Evolutionary conservation across 2,329 filamentous ascomycete genomes (phyloP).

Genomic region (Fusarium sp.): DNA sequence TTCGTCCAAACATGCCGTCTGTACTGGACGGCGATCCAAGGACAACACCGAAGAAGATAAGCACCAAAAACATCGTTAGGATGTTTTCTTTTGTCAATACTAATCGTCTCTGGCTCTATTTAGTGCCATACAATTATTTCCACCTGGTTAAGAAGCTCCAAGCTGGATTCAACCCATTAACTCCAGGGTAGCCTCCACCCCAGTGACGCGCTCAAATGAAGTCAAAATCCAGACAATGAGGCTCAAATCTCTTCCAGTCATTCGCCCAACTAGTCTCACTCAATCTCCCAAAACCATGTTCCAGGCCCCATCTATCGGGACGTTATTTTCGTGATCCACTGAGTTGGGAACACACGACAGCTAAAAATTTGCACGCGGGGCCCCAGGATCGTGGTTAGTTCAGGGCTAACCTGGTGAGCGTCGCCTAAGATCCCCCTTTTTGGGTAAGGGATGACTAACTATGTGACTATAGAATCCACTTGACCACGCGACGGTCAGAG

Average conservation of each 20-base stretch:
- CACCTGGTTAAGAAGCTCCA: too few species aligned
- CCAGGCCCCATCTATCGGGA: neutral
- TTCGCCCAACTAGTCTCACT: neutral
- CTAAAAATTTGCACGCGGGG: slow-evolving; percentile 24
- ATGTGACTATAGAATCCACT: slow-evolving; percentile 6
- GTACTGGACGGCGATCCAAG: too few species aligned
- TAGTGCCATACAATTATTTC: too few species aligned
- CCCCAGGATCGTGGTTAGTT: slow-evolving; percentile 19
- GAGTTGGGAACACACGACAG: slow-evolving; percentile 18
- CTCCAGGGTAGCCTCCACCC: neutral
- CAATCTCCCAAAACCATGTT: neutral
- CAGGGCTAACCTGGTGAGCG: neutral
- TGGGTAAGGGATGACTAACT: slow-evolving; percentile 17
- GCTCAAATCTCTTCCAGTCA: neutral
- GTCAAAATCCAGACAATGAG: neutral
- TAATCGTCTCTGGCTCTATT: too few species aligned
- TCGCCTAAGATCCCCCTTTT: slow-evolving; percentile 20
- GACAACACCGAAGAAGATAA: too few species aligned
- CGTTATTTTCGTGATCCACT: slow-evolving; percentile 16
- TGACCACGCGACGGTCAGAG: neutral
- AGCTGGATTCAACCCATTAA: too few species aligned
- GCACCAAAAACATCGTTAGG: too few species aligned
- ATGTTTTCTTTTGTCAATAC: too few species aligned
- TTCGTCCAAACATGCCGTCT: too few species aligned
- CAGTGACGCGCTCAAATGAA: neutral